A percentile compares a stretch with the other conserved stretches of the same genome.
These are phyloP conservation scores for Penicillium sp. DNA, from an alignment of 2,329 filamentous ascomycete genomes.

Conservation along the genomic window DNA sequence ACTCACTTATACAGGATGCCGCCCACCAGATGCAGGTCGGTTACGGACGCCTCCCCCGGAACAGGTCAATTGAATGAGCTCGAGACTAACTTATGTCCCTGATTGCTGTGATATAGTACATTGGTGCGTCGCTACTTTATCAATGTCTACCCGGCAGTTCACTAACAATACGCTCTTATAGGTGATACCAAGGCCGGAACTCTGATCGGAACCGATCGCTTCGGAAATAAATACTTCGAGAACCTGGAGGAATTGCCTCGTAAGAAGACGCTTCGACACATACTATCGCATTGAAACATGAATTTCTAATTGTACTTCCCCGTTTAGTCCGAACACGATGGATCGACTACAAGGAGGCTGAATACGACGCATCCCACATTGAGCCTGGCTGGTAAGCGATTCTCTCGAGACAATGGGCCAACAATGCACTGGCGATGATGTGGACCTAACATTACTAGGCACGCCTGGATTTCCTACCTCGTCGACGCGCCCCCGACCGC, in stretches of 20 bases:
- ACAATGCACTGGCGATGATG: background rate
- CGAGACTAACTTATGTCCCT: slow-evolving; percentile 22
- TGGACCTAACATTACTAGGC: slow-evolving; percentile 48
- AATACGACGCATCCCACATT: slow-evolving; percentile 64
- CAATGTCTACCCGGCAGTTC: slow-evolving; percentile 1
- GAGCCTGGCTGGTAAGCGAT: slow-evolving; percentile 75
- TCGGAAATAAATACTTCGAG: slow-evolving; percentile 97
- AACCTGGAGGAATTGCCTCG: slow-evolving; percentile 90
- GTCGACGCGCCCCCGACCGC: slow-evolving; percentile 80
- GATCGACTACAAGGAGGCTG: slow-evolving; percentile 91
- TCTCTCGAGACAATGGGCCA: background rate
- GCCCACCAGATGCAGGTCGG: slow-evolving; percentile 86
- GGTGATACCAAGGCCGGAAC: slow-evolving; percentile 95
- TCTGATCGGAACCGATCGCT: slow-evolving; percentile 79
- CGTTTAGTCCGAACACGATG: slow-evolving; percentile 82
- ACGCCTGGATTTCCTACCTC: slow-evolving; percentile 94
- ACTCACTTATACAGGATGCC: slow-evolving; percentile 66
- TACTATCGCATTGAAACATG: background rate
- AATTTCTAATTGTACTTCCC: slow-evolving; percentile 15
- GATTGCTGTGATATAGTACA: slow-evolving; percentile 36
- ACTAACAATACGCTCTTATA: slow-evolving; percentile 42
- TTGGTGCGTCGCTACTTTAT: slow-evolving; percentile 35
- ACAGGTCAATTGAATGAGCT: slow-evolving; percentile 8
- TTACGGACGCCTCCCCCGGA: slow-evolving; percentile 15
- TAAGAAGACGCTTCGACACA: slow-evolving; percentile 47